Evolutionary conservation across 2,329 filamentous ascomycete species (phyloP), one percentile per base, ranked within the genome.

Genomic region (Penicillium sp.): DNA sequence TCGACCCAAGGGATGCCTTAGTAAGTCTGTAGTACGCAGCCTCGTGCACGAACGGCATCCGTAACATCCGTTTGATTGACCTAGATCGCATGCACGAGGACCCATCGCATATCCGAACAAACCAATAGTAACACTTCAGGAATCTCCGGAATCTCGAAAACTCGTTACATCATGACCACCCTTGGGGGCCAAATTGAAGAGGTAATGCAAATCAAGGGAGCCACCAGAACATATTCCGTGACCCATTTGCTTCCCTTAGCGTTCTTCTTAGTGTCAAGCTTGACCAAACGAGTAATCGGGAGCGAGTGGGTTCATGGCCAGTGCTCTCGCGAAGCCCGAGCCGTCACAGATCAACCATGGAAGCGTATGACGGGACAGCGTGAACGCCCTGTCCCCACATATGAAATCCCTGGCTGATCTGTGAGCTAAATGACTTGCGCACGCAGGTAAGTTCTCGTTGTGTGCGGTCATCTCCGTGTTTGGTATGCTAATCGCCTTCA

Each of bases 341-440:
- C 54, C 31, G 54, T 56, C 55, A 49, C 49, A 56, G 55, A 57
- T 54, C 55, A 53, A 19, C 21, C 19, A 42, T 44, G 46, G 26
- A 46, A 29, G 26, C 35, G 43, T 3, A 9, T 21, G 37, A n/a
- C 31, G 35, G 39, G 22, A 6, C 35, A 19, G n/a, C n/a, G 48
- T 45, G 19, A 45, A 35, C 3, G 16, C 35, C 42, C 14, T 22
- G 31, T 26, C 48, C 22, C 33, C 48, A 42, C 22, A 29, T 22
- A 42, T 19, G n/a, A 9, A 11, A 13, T 6, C n/a, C n/a, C 37
- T 19, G 37, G 37, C 7, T 4, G 19, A 42, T 42, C 39, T 42
- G 19, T 13, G 39, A 42, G 39, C 10, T 49, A 7, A 14, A 37
- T 19, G 16, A n/a, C 13, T 35, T 35, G 19, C 16, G 16, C 45